Base-by-base conservation (phyloP, 139 green algal species). In the Chlamydomonas incerta region DNA sequence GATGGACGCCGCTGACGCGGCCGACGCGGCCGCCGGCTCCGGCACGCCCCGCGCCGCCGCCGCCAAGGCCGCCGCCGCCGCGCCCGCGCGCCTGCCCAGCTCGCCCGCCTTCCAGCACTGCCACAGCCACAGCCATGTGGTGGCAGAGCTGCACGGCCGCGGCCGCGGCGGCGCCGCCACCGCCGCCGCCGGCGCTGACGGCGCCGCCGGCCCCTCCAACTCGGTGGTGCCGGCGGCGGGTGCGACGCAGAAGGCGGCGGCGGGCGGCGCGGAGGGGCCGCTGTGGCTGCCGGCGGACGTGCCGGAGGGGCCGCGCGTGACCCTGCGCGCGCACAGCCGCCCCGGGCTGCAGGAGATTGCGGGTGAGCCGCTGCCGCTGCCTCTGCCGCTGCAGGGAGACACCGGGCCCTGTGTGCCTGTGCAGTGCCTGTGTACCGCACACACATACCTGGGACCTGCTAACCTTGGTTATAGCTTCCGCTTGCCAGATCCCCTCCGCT, bases 81-180 rank as follows among this genome's bases (percentile, higher is more conserved):
- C 9, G 31, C 55, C 31, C 33, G 35, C 41, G 31, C 15, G 28
- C 11, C 41, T 33, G 33, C 75, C 75, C 60, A 73, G 77, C 65
- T 83, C 77, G 3, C 77, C 77, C 62, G 77, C 77, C 65, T 83
- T 83, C 62, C 77, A 83, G 77, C 77, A 83, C 62, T 47, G 77
- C 77, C 77, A 83, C 77, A 67, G 41, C 77, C 77, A 83, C 65
- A 66, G 41, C 41, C 77, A 74, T 46, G 26, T 83, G 20, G 77
- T 74, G 20, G 57, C 77, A 2, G 63, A 83, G 35, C 77, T 83
- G 63, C 28, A 83, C 2, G 77, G 72, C 47, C 41, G 63, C 35
- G 77, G 5, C 37, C 62, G 6, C 11, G 34, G 26, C 58, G 74
- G 4, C 58, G 74, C 3, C 35, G 33, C 33, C 34, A 60, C 20